Evolutionary conservation across 805 yeast species (phyloP), one percentile per base, ranked within the genome.

Genomic region (Komagataella pastoris): DNA sequence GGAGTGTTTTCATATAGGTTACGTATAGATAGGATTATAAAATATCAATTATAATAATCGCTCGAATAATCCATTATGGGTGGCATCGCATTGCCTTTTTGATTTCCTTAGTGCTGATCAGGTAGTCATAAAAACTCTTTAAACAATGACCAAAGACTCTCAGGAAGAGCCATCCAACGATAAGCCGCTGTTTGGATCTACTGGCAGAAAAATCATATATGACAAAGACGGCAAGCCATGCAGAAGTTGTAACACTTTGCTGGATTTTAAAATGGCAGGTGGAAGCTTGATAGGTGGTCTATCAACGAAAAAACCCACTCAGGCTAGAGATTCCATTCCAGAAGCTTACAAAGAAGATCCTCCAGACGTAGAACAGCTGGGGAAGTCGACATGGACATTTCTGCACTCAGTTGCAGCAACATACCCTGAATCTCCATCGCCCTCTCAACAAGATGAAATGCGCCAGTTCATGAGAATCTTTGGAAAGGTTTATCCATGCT

Each of bases 211-310:
- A 57, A 83, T 88, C 53, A 66, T 88, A 19, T 80, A 86, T 53
- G 97, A 87, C 61, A 82, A 87, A 62, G 84, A 91, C 65, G 98
- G 98, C 1, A 90, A 88, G 65, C 97, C 97, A 53, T 91, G 99
- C 62, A 91, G 97, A 50, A 70, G 96, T 2, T 91, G 99, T 64
- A 90, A 90, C 66, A 67, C 89, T 0, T 67, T 91, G 44, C 65
- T 80, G 46, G 97, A 91, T 62, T 91, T 91, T 66, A 83, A 81
- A 63, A 69, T 77, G 63, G 91, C 82, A 5, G 76, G 60, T 4
- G 47, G 50, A 24, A 44, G 57, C 1, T 61, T 64, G 24, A 66
- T 50, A 24, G 56, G 50, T 12, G 52, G 54, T 7, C 51, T 55
- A 6, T 30, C 57, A 5, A 53, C 50, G 24, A 36, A 46, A 6